Evolutionary conservation across 164 flowering plant species (phyloP), one percentile per base, ranked within the genome.

Genomic region (Taxillus chinensis): DNA sequence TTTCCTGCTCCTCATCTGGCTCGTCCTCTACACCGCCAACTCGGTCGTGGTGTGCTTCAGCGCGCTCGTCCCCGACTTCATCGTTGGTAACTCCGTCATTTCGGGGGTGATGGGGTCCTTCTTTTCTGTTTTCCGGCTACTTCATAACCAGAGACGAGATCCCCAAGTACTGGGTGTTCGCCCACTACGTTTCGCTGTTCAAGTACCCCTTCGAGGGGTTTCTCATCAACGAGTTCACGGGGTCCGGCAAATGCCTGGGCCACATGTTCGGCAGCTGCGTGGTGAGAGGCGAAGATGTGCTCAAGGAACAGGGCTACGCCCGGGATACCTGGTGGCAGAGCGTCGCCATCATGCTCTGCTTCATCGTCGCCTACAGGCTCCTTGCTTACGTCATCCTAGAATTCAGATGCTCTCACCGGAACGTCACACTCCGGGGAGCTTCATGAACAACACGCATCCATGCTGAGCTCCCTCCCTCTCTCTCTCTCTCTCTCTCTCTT

Each of bases 201-300:
- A 93, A 93, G 90, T 90, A 93, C 51, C 99, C 97, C 10, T 93
- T 86, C 70, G 99, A 93, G 76, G 95, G 95, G 78, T 82, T 93
- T 60, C 64, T 93, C 80, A 79, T 89, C 60, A 93, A 93, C 63
- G 99, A 93, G 79, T 93, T 88, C 68, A 80, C 89, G 0, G 78
- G 77, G 0, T 65, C 85, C 3, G 75, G 74, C 3, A 85, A 82
- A 77, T 92, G 96, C 70, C 71, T 90, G 79, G 82, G 85, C 57
- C 76, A 70, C 70, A 73, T 82, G 83, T 82, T 86, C 60, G 98
- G 88, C 54, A 62, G 42, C 2, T 92, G 98, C 66, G 52, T 77
- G 56, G 69, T 90, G 67, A 84, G 45, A 2, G 96, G 87, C 10
- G 87, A 92, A 55, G 93, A 83, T 76, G 79, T 92, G 62, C 82